A percentile compares a stretch with the other conserved stretches of the same genome.
Conservation (phyloP, 1,139 yeast species). For the Nakaseomyces bracarensis region DNA sequence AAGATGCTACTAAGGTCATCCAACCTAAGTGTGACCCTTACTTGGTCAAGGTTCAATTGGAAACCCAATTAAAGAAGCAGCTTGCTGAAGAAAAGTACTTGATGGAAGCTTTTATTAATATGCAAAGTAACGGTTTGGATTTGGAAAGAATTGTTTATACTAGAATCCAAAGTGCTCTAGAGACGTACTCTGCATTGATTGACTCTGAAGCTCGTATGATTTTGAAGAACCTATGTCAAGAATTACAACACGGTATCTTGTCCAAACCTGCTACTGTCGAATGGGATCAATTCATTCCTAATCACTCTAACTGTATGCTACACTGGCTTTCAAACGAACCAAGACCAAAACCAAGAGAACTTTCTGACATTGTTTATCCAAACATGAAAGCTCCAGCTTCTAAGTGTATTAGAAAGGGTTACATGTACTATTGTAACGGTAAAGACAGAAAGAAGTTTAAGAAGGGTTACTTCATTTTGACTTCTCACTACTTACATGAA, state of each 20-base stretch:
- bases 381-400: slow-evolving; percentile 44
- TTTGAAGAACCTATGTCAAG: slow-evolving; percentile 49
- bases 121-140: slow-evolving; percentile 60
- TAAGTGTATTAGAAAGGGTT: slow-evolving; percentile 47
- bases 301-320: slow-evolving; percentile 36
- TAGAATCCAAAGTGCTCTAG: slow-evolving; percentile 53
- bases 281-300: slow-evolving; percentile 66
- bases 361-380: slow-evolving; percentile 40
- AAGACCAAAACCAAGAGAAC: slow-evolving; percentile 39
- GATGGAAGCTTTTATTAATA: slow-evolving; percentile 58
- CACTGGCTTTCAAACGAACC: slow-evolving; percentile 40
- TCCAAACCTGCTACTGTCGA: slow-evolving; percentile 53
- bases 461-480: slow-evolving; percentile 57
- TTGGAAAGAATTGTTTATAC: slow-evolving; percentile 58
- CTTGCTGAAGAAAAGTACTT: slow-evolving; percentile 58
- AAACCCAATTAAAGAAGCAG: slow-evolving; percentile 58
- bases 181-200: slow-evolving; percentile 46
- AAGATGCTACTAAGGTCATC: slow-evolving; percentile 7
- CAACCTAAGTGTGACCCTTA: slow-evolving; percentile 50
- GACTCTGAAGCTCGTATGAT: slow-evolving; percentile 49
- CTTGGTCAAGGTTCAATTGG: slow-evolving; percentile 51
- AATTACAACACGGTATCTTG: slow-evolving; percentile 52
- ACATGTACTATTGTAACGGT: slow-evolving; percentile 28
- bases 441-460: slow-evolving; percentile 43
- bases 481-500: slow-evolving; percentile 63